A percentile compares a stretch with the other conserved stretches of the same genome.
Conservation (phyloP, 2,329 filamentous ascomycete species). For the Monilinia fructigena region DNA sequence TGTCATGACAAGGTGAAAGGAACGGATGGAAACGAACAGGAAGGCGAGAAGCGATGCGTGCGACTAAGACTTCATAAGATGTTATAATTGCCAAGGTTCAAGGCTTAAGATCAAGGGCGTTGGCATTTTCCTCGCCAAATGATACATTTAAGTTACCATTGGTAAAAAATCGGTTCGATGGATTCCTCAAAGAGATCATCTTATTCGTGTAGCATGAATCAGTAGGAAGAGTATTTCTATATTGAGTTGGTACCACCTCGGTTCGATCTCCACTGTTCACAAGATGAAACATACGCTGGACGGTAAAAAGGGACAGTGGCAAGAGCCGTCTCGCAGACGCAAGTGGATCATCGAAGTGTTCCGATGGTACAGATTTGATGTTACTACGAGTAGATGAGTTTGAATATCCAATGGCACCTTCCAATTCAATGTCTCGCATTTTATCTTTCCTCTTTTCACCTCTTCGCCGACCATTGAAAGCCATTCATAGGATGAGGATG, state of each 20-base stretch:
- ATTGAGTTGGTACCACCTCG: slow-evolving; percentile 9
- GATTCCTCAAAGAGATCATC: not conserved
- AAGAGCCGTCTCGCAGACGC: slow-evolving; percentile 15
- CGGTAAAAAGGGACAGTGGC: slow-evolving; percentile 4
- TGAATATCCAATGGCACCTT: slow-evolving; percentile 13
- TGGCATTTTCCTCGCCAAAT: slow-evolving; percentile 15
- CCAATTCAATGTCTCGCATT: slow-evolving; percentile 2
- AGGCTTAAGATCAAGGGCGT: not conserved
- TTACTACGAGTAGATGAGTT: not conserved
- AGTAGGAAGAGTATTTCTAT: slow-evolving; percentile 7
- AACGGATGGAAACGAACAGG: not conserved
- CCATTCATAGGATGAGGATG: not conserved
- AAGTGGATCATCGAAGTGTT: slow-evolving; percentile 12
- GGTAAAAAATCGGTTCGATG: slow-evolving; percentile 2
- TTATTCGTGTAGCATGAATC: slow-evolving; percentile 7
- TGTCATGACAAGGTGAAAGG: not conserved
- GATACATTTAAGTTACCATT: not conserved
- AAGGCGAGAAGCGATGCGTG: not conserved
- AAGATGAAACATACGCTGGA: slow-evolving; percentile 24
- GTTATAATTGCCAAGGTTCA: not conserved
- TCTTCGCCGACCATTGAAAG: not conserved
- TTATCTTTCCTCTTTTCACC: not conserved
- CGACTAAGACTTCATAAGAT: not conserved
- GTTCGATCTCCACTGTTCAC: slow-evolving; percentile 16
- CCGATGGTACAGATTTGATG: slow-evolving; percentile 10